Evolutionary conservation across 1,284 basidiomycete species (phyloP), one percentile per base, ranked within the genome.

Genomic region (Paramarasmius palmivorus): DNA sequence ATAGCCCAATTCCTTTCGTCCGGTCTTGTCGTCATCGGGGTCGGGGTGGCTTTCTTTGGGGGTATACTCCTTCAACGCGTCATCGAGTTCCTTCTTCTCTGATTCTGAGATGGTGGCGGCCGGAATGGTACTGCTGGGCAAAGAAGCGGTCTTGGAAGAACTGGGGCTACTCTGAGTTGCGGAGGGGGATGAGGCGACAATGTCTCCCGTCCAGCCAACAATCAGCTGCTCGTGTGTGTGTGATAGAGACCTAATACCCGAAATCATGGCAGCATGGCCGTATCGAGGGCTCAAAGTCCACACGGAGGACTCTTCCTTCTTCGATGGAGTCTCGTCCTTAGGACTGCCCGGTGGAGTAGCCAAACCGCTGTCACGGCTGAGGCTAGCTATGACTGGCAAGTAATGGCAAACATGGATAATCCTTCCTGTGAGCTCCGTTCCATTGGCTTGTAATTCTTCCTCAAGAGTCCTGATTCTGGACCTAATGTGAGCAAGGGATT

Each of bases 221-320:
- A 98, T 85, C 59, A 97, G 72, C 74, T 99, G 93, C 59, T 94
- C 87, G 69, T 96, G 92, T 0, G 90, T 89, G 12, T 83, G 74
- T 10, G 87, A 83, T 41, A 99, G 82, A 3, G 88, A 91, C 53
- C 88, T 84, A 64, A 98, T 95, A 35, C 97, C 96, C 47, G 89
- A 91, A 61, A 96, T 90, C 90, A 99, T 93, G 7, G 96, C 96
- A 4, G 93, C 86, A 70, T 99, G 96, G 20, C 95, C 96, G 54
- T 94, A 88, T 35, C 95, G 81, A 3, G 88, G 83, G 9, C 83
- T 74, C 8, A 99, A 75, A 10, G 86, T 82, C 96, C 96, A 99
- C 47, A 58, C 59, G 34, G 62, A 55, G 17, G 40, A 34, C 38
- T 60, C 59, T 35, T 49, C 58, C 19, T 29, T 49, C 14, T 17